Conservation (phyloP, 768 basidiomycete genomes). For the Cantharellus anzutake region DNA sequence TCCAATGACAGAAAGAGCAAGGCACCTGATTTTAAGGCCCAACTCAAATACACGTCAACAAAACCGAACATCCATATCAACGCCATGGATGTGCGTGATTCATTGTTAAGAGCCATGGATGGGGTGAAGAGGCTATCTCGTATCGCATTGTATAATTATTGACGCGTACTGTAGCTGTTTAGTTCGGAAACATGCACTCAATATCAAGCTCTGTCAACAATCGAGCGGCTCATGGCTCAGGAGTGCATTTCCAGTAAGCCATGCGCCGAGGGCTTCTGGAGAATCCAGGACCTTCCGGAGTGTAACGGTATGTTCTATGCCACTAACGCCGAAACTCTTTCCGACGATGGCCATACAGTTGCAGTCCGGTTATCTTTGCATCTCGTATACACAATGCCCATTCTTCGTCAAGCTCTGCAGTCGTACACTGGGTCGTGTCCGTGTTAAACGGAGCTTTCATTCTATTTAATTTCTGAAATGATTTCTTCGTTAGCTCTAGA, state of each 20-base stretch:
- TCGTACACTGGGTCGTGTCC: background rate
- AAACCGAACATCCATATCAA: background rate
- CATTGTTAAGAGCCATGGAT: background rate
- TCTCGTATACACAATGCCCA: background rate
- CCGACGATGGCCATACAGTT: background rate
- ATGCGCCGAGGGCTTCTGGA: constrained; percentile 33
- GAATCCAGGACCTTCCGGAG: constrained; percentile 62
- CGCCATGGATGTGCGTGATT: background rate
- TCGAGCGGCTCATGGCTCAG: constrained; percentile 18
- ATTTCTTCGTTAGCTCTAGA: constrained; percentile 19
- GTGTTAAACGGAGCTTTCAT: background rate
- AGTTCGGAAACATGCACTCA: background rate
- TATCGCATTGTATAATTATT: background rate
- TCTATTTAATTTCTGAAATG: background rate
- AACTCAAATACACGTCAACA: background rate
- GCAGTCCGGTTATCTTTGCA: background rate
- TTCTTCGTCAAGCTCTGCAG: background rate
- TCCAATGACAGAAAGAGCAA: too few species aligned
- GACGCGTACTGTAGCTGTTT: background rate
- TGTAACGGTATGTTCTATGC: constrained; percentile 43
- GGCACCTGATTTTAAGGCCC: too few species aligned
- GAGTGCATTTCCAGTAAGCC: constrained; percentile 11
- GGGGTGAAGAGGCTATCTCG: background rate
- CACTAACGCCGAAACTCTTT: background rate
- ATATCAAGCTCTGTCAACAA: background rate